These are phyloP conservation scores for Penicillium digitatum DNA, from an alignment of 2,329 filamentous ascomycete species.

Conservation along the genomic window DNA sequence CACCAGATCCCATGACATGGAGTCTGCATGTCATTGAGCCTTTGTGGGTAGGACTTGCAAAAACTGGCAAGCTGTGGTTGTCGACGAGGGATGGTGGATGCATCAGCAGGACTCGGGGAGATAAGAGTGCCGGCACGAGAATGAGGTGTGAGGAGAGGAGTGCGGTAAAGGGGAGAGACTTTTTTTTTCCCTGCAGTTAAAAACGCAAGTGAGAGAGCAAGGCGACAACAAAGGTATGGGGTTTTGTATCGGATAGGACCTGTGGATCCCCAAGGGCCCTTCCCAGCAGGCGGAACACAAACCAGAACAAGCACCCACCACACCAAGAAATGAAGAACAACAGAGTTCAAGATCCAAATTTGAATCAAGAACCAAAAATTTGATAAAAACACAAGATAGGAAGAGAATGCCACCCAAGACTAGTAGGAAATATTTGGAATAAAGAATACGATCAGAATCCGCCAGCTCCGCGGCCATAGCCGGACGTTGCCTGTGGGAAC, in stretches of 20 bases:
- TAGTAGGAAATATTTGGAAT: slow-evolving; percentile 21
- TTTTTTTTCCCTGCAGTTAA: slow-evolving; percentile 2
- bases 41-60: neutral
- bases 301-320: slow-evolving; percentile 6
- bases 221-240: slow-evolving; percentile 1
- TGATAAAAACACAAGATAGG: slow-evolving; percentile 16
- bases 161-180: neutral
- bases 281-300: slow-evolving; percentile 7
- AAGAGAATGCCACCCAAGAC: slow-evolving; percentile 25
- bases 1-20: neutral
- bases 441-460: slow-evolving; percentile 31
- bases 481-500: slow-evolving; percentile 15
- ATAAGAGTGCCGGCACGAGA: neutral
- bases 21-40: neutral
- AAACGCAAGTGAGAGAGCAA: slow-evolving; percentile 5
- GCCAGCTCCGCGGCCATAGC: slow-evolving; percentile 17
- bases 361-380: slow-evolving; percentile 3
- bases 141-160: neutral
- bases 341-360: neutral
- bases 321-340: slow-evolving; percentile 5
- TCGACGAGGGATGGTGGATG: neutral
- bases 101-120: neutral
- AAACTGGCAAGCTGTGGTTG: neutral
- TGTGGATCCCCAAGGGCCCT: slow-evolving; percentile 2
- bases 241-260: slow-evolving; percentile 1